Evolutionary conservation across 768 basidiomycete species (phyloP).

Genomic region (Cystofilobasidium capitatum): DNA sequence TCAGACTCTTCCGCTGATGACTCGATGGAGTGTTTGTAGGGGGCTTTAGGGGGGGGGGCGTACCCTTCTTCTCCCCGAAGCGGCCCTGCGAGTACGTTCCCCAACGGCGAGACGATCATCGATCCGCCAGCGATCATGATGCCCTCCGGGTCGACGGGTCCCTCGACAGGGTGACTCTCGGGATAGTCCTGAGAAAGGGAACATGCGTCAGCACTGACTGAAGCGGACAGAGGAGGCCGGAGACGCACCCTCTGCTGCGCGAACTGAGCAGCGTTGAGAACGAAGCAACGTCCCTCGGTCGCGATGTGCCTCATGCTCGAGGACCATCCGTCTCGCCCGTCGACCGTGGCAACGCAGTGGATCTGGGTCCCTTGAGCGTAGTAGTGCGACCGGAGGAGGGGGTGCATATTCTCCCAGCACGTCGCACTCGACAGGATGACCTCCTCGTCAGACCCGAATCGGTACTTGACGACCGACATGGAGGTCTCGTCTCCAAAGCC

Average conservation of each 20-base stretch:
- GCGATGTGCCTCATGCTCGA: constrained; percentile 56
- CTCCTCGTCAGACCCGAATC: constrained; percentile 39
- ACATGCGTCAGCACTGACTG: neutral
- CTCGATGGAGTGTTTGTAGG: neutral
- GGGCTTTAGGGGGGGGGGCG: constrained; percentile 34
- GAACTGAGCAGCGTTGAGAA: no score
- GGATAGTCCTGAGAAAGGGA: constrained; percentile 44
- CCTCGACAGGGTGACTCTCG: constrained; percentile 43
- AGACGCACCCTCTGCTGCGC: constrained; percentile 33
- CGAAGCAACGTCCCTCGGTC: constrained; percentile 60
- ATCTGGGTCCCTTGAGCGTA: constrained; percentile 54
- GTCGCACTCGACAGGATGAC: constrained; percentile 52
- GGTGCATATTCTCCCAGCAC: constrained; percentile 52
- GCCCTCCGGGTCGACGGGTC: constrained; percentile 42
- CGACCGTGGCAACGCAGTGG: constrained; percentile 60
- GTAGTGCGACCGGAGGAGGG: constrained; percentile 49
- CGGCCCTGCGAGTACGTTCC: constrained; percentile 54
- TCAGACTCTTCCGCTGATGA: neutral
- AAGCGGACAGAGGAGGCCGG: neutral
- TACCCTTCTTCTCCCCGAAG: constrained; percentile 49
- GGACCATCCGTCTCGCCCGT: constrained; percentile 51
- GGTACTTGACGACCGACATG: constrained; percentile 46
- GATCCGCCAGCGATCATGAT: constrained; percentile 56
- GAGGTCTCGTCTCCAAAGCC: constrained; percentile 52
- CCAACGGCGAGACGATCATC: constrained; percentile 53